Percentiles rank a stretch among this genome's conserved stretches.
phyloP scores from a whole-genome alignment of 139 green algal genomes.

The Dunaliella primolecta region DNA sequence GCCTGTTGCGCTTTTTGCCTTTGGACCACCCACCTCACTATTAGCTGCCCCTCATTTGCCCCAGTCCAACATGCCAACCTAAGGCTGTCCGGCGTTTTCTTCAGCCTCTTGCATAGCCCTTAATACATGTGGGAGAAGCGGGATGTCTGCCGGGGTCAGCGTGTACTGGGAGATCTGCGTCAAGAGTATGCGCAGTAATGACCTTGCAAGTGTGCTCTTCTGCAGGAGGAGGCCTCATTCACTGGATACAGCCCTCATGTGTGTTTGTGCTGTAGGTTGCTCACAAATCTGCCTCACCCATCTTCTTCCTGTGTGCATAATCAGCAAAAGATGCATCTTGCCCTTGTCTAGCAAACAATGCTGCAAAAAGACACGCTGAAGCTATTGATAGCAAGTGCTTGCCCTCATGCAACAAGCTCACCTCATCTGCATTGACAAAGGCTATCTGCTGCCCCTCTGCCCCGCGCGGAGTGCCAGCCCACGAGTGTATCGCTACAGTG shows the following conservation, averaged over 20 bases:
- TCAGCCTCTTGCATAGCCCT: slow-evolving; percentile 13
- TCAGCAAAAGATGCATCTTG: not conserved
- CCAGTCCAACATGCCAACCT: not conserved
- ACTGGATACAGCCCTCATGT: too few relatives aligned
- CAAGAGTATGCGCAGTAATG: not conserved
- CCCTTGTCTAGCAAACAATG: not conserved
- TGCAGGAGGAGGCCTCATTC: not conserved
- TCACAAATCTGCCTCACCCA: too few relatives aligned
- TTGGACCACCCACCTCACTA: not conserved
- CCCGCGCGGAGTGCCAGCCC: slow-evolving; percentile 26
- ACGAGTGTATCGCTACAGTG: slow-evolving; percentile 9
- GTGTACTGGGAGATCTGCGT: slow-evolving; percentile 8
- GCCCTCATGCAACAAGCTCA: too few relatives aligned
- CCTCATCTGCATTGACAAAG: slow-evolving; percentile 21
- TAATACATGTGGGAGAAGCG: slow-evolving; percentile 33
- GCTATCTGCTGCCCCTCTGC: slow-evolving; percentile 37
- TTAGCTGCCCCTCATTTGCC: not conserved
- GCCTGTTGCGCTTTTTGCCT: not conserved
- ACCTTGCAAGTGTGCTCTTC: not conserved
- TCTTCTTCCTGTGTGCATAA: not conserved
- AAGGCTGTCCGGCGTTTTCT: too few relatives aligned
- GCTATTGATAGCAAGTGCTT: not conserved
- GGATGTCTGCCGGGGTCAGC: slow-evolving; percentile 34
- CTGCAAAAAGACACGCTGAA: not conserved
- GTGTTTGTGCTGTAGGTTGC: too few relatives aligned